Percentiles rank a stretch among this genome's conserved stretches.
Evolutionary conservation across 345 rosid species (phyloP).

Genomic region (Pistacia integerrima): DNA sequence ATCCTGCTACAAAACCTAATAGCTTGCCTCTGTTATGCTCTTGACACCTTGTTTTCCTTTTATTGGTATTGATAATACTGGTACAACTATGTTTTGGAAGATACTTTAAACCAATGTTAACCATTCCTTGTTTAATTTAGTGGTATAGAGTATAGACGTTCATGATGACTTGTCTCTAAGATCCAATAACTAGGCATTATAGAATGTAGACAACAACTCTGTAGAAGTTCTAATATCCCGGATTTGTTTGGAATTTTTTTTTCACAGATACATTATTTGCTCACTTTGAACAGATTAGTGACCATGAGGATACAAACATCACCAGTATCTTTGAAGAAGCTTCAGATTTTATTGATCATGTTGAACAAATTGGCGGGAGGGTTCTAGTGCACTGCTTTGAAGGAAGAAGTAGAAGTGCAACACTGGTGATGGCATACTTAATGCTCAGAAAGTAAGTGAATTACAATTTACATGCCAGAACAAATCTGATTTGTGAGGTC

Average conservation of each 20-base stretch:
- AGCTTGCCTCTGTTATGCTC: background rate
- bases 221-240: background rate
- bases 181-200: background rate
- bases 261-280: slow-evolving; percentile 4
- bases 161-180: background rate
- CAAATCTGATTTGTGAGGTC: background rate
- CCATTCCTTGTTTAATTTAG: background rate
- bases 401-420: slow-evolving; percentile 98
- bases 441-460: slow-evolving; percentile 88
- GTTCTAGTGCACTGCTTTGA: slow-evolving; percentile 96
- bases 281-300: slow-evolving; percentile 61
- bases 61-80: background rate
- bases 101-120: background rate
- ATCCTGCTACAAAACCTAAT: background rate
- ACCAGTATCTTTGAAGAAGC: slow-evolving; percentile 82
- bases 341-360: slow-evolving; percentile 72
- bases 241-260: slow-evolving; percentile 1
- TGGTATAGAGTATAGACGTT: background rate
- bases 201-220: background rate
- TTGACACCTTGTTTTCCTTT: background rate
- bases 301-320: slow-evolving; percentile 81
- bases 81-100: background rate
- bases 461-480: background rate
- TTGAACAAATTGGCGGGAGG: slow-evolving; percentile 73
- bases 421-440: slow-evolving; percentile 77